phyloP scores from a whole-genome alignment of 2,329 filamentous ascomycete species.

The Nemania serpens region DNA sequence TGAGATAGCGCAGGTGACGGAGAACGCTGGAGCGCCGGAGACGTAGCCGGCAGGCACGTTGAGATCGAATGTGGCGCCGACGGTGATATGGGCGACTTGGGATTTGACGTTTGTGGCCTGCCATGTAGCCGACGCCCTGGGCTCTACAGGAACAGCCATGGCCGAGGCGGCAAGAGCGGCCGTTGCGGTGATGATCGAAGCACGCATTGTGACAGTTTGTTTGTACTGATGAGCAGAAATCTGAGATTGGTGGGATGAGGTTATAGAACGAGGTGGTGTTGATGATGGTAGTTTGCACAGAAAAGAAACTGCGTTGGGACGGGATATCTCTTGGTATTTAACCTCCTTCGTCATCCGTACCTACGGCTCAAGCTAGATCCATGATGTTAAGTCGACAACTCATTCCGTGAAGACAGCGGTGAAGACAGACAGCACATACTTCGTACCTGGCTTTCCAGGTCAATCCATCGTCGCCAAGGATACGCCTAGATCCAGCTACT shows the following conservation, averaged over 20 bases:
- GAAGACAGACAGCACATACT: too few species aligned
- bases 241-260: background rate
- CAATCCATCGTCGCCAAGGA: background rate
- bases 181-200: background rate
- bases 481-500: background rate
- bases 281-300: too few species aligned
- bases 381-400: background rate
- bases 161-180: constrained; percentile 7
- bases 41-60: constrained; percentile 6
- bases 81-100: background rate
- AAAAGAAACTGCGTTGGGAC: background rate
- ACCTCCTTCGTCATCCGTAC: background rate
- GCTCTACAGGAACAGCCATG: background rate
- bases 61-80: background rate
- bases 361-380: background rate
- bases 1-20: background rate
- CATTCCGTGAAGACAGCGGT: background rate
- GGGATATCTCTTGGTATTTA: background rate
- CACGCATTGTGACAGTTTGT: constrained; percentile 5
- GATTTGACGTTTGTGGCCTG: constrained; percentile 1
- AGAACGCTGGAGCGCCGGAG: constrained; percentile 10
- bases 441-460: background rate
- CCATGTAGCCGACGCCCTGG: constrained; percentile 5
- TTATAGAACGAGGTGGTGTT: background rate
- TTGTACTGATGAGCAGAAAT: background rate